phyloP scores from a whole-genome alignment of 768 basidiomycete species.

The Cystobasidium tubakii region DNA sequence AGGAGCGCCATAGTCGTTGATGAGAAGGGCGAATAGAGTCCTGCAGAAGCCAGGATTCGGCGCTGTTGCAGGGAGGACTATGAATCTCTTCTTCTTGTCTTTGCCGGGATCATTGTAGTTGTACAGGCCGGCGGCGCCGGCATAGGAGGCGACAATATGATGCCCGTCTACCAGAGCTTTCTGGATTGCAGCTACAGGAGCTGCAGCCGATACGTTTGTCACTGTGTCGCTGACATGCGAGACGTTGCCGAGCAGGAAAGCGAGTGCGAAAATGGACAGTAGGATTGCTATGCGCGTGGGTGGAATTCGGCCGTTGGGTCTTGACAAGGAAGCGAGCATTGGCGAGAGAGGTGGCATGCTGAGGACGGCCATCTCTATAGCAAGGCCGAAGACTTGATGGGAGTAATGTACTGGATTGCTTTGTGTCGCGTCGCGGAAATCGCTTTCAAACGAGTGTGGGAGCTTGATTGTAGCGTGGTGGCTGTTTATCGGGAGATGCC shows the following conservation, averaged over 20 bases:
- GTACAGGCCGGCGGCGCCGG: not conserved
- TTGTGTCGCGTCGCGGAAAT: no score
- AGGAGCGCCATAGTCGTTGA: conserved; percentile 14
- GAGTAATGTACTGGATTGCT: not conserved
- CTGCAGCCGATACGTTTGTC: not conserved
- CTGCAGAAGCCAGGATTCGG: conserved; percentile 14
- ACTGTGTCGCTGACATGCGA: not conserved
- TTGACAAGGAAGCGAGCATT: not conserved
- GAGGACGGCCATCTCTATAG: not conserved
- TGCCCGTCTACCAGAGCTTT: not conserved
- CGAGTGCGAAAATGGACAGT: not conserved
- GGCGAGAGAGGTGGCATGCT: not conserved
- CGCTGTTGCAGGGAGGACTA: conserved; percentile 7
- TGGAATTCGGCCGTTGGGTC: not conserved
- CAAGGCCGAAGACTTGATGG: not conserved
- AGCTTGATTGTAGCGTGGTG: no score
- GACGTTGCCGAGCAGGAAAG: not conserved
- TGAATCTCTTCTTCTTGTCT: not conserved
- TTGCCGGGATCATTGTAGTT: not conserved
- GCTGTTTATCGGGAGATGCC: no score
- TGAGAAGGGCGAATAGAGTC: conserved; percentile 18
- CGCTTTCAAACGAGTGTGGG: no score
- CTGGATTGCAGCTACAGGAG: conserved; percentile 7
- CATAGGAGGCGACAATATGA: not conserved
- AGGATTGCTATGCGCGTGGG: not conserved